Evolutionary conservation across 1,139 yeast genomes (phyloP), one percentile per base, ranked within the genome.

Genomic region (Ogataea hybrid): DNA sequence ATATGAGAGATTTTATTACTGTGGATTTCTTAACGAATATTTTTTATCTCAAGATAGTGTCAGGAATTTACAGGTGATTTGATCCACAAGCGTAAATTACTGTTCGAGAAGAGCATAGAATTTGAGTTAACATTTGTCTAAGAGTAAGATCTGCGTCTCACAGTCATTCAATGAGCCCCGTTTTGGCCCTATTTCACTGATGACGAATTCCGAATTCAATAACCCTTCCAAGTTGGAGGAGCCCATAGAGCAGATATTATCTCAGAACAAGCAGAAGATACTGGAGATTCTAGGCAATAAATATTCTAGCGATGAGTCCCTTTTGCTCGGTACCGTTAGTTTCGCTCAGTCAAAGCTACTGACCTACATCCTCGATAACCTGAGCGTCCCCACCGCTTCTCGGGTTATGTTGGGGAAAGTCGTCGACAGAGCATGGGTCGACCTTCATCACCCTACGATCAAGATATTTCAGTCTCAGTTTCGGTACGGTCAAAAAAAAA

Each of bases 381-480:
- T 71, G 48, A 21, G 21, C 23, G 20, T 25, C 8, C 28, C 35
- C 18, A 28, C 25, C 11, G 9, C 55, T 50, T 36, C 40, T 46
- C 34, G 25, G 35, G 25, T 9, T 12, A 9, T 48, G 10, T 46
- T 56, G 3, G 59, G 54, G 7, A 52, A 51, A 11, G 48, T 59
- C 18, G 60, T 81, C 18, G 82, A 78, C 36, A 52, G 59, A 5
- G 58, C 79, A 16, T 83, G 89, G 89, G 57, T 68, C 20, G 76
- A 77, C 12, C 72, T 82, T 53, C 84, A 80, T 52, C 79, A 80
- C 51, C 87, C 87, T 1, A 71, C 78, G 1, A 70, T 81, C 47
- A 80, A 79, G 50, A 73, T 71, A 56, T 81, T 69, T 50, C 75
- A 72, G 50, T 50, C 56, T 9, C 71, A 65, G 37, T 77, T 74